A percentile compares a stretch with the other conserved stretches of the same genome.
phyloP scores from a whole-genome alignment of 2,329 filamentous ascomycete genomes.

The Penicillium sp. region DNA sequence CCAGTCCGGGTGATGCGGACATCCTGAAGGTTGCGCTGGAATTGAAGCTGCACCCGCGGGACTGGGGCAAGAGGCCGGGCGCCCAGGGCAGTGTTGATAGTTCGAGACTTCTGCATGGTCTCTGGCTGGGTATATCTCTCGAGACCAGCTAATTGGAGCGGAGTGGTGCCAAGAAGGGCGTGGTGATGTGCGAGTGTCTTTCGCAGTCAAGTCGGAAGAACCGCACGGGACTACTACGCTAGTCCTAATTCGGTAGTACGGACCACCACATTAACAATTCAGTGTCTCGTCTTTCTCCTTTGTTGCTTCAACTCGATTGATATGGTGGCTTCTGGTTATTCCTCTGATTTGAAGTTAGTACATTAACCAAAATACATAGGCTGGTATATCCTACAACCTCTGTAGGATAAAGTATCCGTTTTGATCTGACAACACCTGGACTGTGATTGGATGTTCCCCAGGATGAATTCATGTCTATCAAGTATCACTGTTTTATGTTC shows the following conservation, averaged over 20 bases:
- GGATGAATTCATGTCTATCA: background rate
- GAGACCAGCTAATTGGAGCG: conserved; percentile 28
- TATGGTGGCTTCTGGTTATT: background rate
- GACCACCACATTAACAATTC: conserved; percentile 3
- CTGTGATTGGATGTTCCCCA: conserved; percentile 19
- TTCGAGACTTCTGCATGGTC: conserved; percentile 48
- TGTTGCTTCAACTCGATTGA: background rate
- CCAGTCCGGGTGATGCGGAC: conserved; percentile 91
- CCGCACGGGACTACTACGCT: conserved; percentile 35
- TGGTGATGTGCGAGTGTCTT: conserved; percentile 29
- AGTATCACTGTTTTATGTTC: background rate
- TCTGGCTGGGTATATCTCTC: conserved; percentile 30
- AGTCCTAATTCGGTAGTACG: conserved; percentile 31
- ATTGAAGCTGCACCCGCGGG: conserved; percentile 39
- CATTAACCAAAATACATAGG: background rate
- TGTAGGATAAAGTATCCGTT: background rate
- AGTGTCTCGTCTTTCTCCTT: background rate
- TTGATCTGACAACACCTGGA: conserved; percentile 22
- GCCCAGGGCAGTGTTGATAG: conserved; percentile 42
- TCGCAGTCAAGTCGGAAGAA: conserved; percentile 28
- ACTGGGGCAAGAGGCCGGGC: conserved; percentile 38
- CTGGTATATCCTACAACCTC: background rate
- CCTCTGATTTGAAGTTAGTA: background rate
- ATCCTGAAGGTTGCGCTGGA: conserved; percentile 64
- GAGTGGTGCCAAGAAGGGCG: conserved; percentile 23